A percentile compares a stretch with the other conserved stretches of the same genome.
Evolutionary conservation across 805 yeast species (phyloP).

Genomic region (Phaffomyces thermotolerans): DNA sequence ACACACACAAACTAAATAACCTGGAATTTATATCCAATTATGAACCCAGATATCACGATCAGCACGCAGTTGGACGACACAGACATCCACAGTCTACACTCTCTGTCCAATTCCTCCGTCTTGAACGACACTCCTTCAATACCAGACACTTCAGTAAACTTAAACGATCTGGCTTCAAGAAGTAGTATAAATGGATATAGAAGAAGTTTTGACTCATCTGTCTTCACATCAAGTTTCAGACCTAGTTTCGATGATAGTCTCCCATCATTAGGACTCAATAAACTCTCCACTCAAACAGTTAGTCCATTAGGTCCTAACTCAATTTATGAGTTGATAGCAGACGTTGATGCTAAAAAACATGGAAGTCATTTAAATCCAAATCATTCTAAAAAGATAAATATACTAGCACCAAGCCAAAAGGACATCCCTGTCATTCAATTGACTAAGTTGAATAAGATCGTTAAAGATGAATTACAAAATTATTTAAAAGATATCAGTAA

Average conservation of each 20-base stretch:
- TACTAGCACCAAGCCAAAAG: slow-evolving; percentile 61
- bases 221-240: slow-evolving; percentile 22
- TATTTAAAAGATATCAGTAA: slow-evolving; percentile 38
- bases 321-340: slow-evolving; percentile 67
- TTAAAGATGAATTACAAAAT: slow-evolving; percentile 34
- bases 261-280: slow-evolving; percentile 33
- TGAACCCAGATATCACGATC: no score
- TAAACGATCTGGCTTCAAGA: slow-evolving; percentile 27
- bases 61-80: not conserved
- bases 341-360: slow-evolving; percentile 38
- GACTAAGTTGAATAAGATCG: slow-evolving; percentile 41
- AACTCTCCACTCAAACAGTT: slow-evolving; percentile 30
- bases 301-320: slow-evolving; percentile 69
- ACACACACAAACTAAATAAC: no score
- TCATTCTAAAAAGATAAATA: slow-evolving; percentile 35
- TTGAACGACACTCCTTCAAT: no score
- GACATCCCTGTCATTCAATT: slow-evolving; percentile 83
- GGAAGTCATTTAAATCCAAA: slow-evolving; percentile 19
- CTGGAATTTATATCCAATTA: no score
- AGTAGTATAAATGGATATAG: slow-evolving; percentile 10
- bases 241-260: slow-evolving; percentile 30
- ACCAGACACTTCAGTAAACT: slow-evolving; percentile 8
- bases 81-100: slow-evolving; percentile 7
- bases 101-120: slow-evolving; percentile 10
- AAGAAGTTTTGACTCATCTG: slow-evolving; percentile 27